These are phyloP conservation scores for Tricholoma sp. DNA, from an alignment of 768 basidiomycete species.

Conservation along the genomic window DNA sequence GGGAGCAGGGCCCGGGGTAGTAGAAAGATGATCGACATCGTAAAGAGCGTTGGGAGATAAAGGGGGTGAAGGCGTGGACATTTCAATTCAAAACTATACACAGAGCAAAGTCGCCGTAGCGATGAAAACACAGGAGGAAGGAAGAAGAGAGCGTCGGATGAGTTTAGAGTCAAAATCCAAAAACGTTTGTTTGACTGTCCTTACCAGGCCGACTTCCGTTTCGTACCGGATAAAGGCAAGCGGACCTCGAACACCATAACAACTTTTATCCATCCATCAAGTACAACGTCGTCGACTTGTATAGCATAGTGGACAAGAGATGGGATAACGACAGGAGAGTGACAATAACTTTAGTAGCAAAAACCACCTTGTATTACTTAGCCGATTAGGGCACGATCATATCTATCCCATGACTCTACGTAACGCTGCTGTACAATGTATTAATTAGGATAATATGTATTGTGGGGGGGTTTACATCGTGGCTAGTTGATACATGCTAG, in stretches of 20 bases:
- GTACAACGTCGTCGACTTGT: no score
- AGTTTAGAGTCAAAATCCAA: no score
- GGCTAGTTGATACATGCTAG: slow-evolving; percentile 4
- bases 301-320: no score
- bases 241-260: slow-evolving; percentile 18
- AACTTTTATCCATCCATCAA: background rate
- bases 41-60: slow-evolving; percentile 20
- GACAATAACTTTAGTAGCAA: no score
- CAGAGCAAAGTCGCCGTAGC: background rate
- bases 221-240: background rate
- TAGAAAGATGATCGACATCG: slow-evolving; percentile 10
- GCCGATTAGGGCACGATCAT: no score
- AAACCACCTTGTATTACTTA: no score
- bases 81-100: slow-evolving; percentile 1
- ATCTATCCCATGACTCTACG: background rate
- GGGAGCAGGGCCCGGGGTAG: background rate
- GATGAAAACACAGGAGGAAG: background rate
- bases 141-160: background rate
- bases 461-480: background rate
- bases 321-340: no score
- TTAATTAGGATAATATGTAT: background rate
- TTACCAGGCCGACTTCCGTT: background rate
- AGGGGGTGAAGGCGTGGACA: slow-evolving; percentile 14
- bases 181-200: background rate
- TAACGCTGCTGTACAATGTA: background rate